Conservation (phyloP, 495 filamentous ascomycete genomes). For the Acidiella bohemica region DNA sequence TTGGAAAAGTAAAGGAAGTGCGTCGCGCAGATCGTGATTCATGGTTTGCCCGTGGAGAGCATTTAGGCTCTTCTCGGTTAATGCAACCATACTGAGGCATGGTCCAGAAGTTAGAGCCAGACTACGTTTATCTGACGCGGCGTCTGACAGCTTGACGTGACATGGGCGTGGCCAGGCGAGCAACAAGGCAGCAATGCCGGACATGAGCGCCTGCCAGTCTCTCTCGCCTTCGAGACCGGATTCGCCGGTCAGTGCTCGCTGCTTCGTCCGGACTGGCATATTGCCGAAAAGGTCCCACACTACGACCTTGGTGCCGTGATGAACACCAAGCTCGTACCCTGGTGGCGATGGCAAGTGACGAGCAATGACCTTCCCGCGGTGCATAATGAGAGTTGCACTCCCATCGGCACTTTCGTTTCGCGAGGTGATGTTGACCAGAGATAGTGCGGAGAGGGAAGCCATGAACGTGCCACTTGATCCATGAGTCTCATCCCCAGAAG, state of each 20-base stretch:
- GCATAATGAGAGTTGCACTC: slow-evolving; percentile 57
- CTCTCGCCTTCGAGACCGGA: slow-evolving; percentile 45
- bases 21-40: slow-evolving; percentile 12
- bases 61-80: slow-evolving; percentile 12
- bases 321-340: slow-evolving; percentile 41
- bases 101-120: neutral
- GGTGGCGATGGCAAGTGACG: slow-evolving; percentile 51
- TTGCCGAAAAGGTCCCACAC: slow-evolving; percentile 86
- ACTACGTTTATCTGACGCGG: slow-evolving; percentile 3
- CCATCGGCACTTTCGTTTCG: slow-evolving; percentile 48
- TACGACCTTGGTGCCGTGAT: slow-evolving; percentile 63
- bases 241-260: slow-evolving; percentile 40
- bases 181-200: slow-evolving; percentile 45
- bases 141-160: slow-evolving; percentile 29
- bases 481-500: slow-evolving; percentile 30
- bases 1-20: slow-evolving; percentile 46
- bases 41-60: neutral
- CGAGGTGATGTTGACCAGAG: slow-evolving; percentile 67
- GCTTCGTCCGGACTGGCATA: slow-evolving; percentile 93
- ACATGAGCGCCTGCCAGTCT: slow-evolving; percentile 56
- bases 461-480: slow-evolving; percentile 66
- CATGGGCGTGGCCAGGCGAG: slow-evolving; percentile 44
- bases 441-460: slow-evolving; percentile 61
- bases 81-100: neutral
- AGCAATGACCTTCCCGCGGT: slow-evolving; percentile 55